Evolutionary conservation across 345 rosid species (phyloP).

Genomic region (Rhizophora mangle): DNA sequence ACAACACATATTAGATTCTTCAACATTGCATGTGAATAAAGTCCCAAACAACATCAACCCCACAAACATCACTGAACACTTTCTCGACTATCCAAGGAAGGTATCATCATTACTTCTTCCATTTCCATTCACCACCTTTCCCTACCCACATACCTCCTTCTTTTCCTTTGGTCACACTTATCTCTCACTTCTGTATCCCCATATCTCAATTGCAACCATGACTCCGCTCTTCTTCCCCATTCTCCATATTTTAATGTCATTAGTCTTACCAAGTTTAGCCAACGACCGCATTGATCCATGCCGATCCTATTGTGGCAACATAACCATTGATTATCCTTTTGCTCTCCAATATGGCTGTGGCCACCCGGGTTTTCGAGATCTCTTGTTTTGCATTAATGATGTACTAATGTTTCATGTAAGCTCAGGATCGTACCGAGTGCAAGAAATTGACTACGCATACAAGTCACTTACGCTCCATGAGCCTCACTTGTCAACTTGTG

Average conservation of each 20-base stretch:
- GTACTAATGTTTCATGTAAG: conserved; percentile 79
- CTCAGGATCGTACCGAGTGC: conserved; percentile 81
- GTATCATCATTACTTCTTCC: no score
- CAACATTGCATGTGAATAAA: no score
- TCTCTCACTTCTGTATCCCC: no score
- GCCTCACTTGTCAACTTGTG: conserved; percentile 78
- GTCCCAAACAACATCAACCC: no score
- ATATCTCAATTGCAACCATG: no score
- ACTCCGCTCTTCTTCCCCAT: conserved; percentile 10
- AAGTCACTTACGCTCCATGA: conserved; percentile 70
- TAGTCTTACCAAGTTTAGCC: conserved; percentile 18
- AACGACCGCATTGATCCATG: conserved; percentile 29
- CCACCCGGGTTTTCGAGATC: conserved; percentile 80
- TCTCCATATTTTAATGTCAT: conserved; percentile 13
- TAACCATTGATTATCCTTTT: conserved; percentile 79
- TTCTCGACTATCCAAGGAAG: no score
- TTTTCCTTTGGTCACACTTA: no score
- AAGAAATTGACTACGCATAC: conserved; percentile 79
- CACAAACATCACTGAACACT: no score
- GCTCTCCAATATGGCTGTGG: conserved; percentile 74
- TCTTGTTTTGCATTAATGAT: conserved; percentile 77
- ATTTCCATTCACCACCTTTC: no score
- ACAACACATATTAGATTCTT: no score
- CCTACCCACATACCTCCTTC: no score
- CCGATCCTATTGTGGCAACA: conserved; percentile 79